These are phyloP conservation scores for Helminthosporium solani DNA, from an alignment of 2,329 filamentous ascomycete genomes.

Conservation along the genomic window DNA sequence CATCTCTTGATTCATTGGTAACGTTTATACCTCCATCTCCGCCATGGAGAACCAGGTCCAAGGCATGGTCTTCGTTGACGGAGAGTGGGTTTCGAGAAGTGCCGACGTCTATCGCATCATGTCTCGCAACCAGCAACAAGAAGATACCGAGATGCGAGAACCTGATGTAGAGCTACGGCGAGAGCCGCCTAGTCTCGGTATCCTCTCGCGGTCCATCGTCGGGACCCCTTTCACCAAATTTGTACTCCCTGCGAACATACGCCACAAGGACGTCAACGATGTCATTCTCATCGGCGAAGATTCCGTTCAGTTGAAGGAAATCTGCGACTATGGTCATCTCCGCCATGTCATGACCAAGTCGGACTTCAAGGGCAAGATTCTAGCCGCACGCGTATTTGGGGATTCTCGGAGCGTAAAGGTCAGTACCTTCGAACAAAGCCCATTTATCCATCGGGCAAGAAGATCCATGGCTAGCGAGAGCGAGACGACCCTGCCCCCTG, in stretches of 20 bases:
- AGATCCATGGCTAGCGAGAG: slow-evolving; percentile 22
- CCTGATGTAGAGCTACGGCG: slow-evolving; percentile 32
- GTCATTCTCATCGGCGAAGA: slow-evolving; percentile 83
- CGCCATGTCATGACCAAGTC: slow-evolving; percentile 74
- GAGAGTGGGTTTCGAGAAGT: slow-evolving; percentile 38
- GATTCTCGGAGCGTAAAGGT: slow-evolving; percentile 25
- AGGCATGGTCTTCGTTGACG: slow-evolving; percentile 27
- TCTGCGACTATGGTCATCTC: slow-evolving; percentile 67
- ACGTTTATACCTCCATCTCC: too few species aligned
- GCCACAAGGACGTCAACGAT: slow-evolving; percentile 71
- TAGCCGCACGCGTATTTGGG: slow-evolving; percentile 76
- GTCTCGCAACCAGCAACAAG: slow-evolving; percentile 30
- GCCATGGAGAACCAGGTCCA: slow-evolving; percentile 34
- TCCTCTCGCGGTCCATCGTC: slow-evolving; percentile 77
- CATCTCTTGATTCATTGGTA: neutral
- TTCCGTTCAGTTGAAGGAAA: slow-evolving; percentile 77
- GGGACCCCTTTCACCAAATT: slow-evolving; percentile 73
- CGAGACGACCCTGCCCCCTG: slow-evolving; percentile 59
- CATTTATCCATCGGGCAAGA: slow-evolving; percentile 16
- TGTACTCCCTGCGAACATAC: slow-evolving; percentile 77
- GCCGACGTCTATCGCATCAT: slow-evolving; percentile 47
- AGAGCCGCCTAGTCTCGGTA: slow-evolving; percentile 59
- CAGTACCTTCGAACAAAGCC: slow-evolving; percentile 20
- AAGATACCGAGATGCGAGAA: slow-evolving; percentile 28
- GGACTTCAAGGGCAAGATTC: slow-evolving; percentile 77